phyloP scores from a whole-genome alignment of 768 basidiomycete species.

The Astraeus odoratus region DNA sequence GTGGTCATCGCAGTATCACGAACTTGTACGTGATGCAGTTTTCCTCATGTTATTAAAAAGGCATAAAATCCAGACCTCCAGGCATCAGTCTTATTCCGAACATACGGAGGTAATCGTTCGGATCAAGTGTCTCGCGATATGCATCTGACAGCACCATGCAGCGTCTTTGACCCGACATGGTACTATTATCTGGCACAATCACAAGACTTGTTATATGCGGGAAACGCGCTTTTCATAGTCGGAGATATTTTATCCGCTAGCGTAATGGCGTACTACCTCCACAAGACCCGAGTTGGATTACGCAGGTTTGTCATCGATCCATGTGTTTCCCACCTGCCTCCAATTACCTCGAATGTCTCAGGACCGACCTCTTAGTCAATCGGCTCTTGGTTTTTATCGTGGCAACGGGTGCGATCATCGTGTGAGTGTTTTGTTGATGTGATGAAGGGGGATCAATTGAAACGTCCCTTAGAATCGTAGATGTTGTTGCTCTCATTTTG shows the following conservation, averaged over 20 bases:
- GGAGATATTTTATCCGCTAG: constrained; percentile 4
- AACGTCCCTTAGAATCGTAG: neutral
- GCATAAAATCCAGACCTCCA: neutral
- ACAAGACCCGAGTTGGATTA: neutral
- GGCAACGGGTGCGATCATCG: constrained; percentile 4
- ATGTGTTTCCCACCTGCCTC: no score
- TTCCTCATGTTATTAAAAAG: neutral
- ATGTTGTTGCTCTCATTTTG: constrained; percentile 2
- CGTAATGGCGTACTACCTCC: constrained; percentile 3
- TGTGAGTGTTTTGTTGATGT: neutral
- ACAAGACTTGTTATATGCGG: neutral
- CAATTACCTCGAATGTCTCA: neutral
- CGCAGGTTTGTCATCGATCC: no score
- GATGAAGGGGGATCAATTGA: neutral
- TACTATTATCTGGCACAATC: neutral
- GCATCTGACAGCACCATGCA: neutral
- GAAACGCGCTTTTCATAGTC: constrained; percentile 5
- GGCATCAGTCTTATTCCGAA: constrained; percentile 1
- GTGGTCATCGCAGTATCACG: neutral
- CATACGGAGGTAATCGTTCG: neutral
- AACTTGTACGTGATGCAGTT: neutral
- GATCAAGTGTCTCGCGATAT: neutral
- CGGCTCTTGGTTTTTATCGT: constrained; percentile 1
- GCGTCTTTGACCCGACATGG: constrained; percentile 2
- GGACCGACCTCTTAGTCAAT: constrained; percentile 17